These are phyloP conservation scores for Phytophthora agathidicida DNA, from an alignment of 352 stramenopile species.

Conservation along the genomic window DNA sequence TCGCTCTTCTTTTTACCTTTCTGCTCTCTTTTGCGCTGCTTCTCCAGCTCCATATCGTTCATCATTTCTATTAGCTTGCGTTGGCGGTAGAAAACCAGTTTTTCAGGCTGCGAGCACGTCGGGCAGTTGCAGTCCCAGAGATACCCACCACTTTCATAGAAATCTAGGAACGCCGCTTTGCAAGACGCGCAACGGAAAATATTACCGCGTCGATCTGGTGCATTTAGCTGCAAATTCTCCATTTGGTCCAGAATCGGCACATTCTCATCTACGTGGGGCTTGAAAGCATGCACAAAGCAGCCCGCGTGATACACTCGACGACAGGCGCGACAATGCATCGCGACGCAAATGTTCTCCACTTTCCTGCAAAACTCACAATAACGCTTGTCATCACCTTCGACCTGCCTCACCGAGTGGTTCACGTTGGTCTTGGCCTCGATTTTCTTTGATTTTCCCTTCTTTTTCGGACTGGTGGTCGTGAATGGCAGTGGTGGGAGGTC, in stretches of 20 bases:
- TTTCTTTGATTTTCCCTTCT: constrained; percentile 2
- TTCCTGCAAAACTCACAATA: constrained; percentile 55
- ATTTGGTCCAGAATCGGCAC: constrained; percentile 45
- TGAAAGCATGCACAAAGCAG: constrained; percentile 46
- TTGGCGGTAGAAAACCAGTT: constrained; percentile 37
- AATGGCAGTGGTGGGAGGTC: constrained; percentile 43
- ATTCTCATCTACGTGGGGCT: constrained; percentile 27
- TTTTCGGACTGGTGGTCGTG: constrained; percentile 22
- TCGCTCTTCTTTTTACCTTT: constrained; percentile 23
- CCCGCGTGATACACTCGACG: constrained; percentile 51
- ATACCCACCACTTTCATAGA: constrained; percentile 39
- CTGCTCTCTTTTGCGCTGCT: constrained; percentile 34
- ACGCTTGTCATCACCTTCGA: constrained; percentile 5
- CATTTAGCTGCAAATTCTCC: constrained; percentile 30
- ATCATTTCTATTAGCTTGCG: constrained; percentile 55
- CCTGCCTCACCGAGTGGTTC: constrained; percentile 5
- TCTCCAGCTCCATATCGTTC: constrained; percentile 36
- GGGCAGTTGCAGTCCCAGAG: constrained; percentile 48
- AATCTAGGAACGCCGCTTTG: constrained; percentile 51
- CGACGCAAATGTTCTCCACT: constrained; percentile 35
- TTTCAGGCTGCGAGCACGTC: constrained; percentile 45
- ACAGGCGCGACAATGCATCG: constrained; percentile 48
- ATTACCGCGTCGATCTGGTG: constrained; percentile 27
- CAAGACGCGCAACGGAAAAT: constrained; percentile 58
- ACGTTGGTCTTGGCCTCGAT: constrained; percentile 9